Base-by-base conservation (phyloP, 2,329 filamentous ascomycete species). In the Stenocarpella maydis region DNA sequence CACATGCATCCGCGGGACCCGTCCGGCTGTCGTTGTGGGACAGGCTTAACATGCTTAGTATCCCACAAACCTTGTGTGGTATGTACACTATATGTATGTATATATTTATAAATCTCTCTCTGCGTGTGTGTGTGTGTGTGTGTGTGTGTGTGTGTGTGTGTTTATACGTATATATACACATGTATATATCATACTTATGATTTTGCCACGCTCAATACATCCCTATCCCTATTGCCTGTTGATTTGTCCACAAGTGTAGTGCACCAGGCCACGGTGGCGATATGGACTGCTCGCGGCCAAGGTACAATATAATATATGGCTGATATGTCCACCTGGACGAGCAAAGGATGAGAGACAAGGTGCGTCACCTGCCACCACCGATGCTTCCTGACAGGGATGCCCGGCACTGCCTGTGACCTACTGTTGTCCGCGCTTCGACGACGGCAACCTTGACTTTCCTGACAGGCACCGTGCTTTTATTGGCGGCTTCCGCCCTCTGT, bases 381-480 rank as follows among this genome's bases (percentile, higher is more conserved):
- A 17, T 15, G 3, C 19, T 1, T 21, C 24, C 19, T 4, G 3
- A 21, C 58, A 61, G 58, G 58, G 58, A n/a, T n/a, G n/a, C n/a
- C n/a, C n/a, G n/a, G n/a, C n/a, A n/a, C n/a, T n/a, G n/a, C n/a
- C n/a, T n/a, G n/a, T n/a, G n/a, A n/a, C n/a, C n/a, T n/a, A n/a
- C n/a, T n/a, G n/a, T n/a, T n/a, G 54, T 26, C 54, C 15, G 21
- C 21, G 41, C 41, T 61, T 41, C 39, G 24, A 45, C n/a, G 55
- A 45, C 55, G 19, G 45, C 28, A 41, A 45, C 55, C 12, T n/a
- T n/a, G n/a, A n/a, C 26, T 43, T 61, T 61, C 28, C n/a, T 61
- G 58, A 61, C 58, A 61, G 58, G 58, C 58, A 61, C 58, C 41
- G 58, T 21, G 26, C 17, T 61, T 45, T 47, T 26, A 61, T 61